These are phyloP conservation scores for Penicillium brasilianum DNA, from an alignment of 2,329 filamentous ascomycete species.

Conservation along the genomic window DNA sequence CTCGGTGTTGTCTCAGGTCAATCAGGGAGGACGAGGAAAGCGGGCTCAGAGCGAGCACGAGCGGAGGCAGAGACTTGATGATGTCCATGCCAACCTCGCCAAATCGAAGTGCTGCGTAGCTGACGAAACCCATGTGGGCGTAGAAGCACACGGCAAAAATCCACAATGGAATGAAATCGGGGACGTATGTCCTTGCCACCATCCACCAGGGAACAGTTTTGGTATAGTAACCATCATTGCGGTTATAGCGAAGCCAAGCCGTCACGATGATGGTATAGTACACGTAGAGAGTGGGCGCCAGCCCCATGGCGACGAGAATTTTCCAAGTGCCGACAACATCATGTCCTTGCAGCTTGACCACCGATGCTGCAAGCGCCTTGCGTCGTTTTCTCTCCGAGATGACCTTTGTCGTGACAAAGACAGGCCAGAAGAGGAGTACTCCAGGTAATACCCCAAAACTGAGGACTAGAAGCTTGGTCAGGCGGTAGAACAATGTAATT, in stretches of 20 bases:
- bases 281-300: conserved; percentile 78
- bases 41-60: conserved; percentile 81
- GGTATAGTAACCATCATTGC: conserved; percentile 66
- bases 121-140: conserved; percentile 80
- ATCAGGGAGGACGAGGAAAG: conserved; percentile 80
- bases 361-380: conserved; percentile 78
- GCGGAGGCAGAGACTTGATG: conserved; percentile 84
- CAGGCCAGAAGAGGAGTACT: conserved; percentile 81
- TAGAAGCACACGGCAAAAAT: conserved; percentile 72
- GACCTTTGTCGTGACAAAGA: conserved; percentile 79
- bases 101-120: conserved; percentile 87
- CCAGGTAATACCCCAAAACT: conserved; percentile 81
- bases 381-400: conserved; percentile 80
- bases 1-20: conserved; percentile 72
- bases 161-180: conserved; percentile 77
- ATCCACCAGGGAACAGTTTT: conserved; percentile 28
- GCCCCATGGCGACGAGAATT: conserved; percentile 78
- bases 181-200: conserved; percentile 59
- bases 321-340: conserved; percentile 93
- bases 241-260: conserved; percentile 76
- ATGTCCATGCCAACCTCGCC: conserved; percentile 98
- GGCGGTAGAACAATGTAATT: conserved; percentile 74
- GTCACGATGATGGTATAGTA: conserved; percentile 76
- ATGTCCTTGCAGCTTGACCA: conserved; percentile 80
- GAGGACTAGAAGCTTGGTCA: conserved; percentile 74